These are phyloP conservation scores for Tillandsia fasciculata DNA, from an alignment of 176 grass and related monocot genomes.

Conservation along the genomic window DNA sequence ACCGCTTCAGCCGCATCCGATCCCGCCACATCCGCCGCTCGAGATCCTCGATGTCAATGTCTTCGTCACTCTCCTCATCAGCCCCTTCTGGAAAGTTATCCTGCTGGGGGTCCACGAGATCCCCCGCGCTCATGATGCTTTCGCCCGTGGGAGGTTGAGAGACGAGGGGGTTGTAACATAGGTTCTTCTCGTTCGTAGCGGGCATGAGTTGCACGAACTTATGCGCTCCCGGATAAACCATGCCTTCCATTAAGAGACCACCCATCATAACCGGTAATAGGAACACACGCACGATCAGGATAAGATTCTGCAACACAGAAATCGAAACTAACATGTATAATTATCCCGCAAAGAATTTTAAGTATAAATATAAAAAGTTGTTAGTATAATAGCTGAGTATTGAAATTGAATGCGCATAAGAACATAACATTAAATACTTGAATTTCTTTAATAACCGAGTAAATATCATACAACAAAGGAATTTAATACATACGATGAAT, in stretches of 20 bases:
- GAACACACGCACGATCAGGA: neutral
- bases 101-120: slow-evolving; percentile 26
- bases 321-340: neutral
- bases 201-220: slow-evolving; percentile 13
- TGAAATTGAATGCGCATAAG: neutral
- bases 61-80: slow-evolving; percentile 36
- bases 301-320: neutral
- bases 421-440: neutral
- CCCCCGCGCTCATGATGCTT: slow-evolving; percentile 31
- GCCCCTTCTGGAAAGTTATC: slow-evolving; percentile 24
- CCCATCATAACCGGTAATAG: slow-evolving; percentile 7
- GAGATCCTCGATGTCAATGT: slow-evolving; percentile 69
- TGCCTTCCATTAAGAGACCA: slow-evolving; percentile 17
- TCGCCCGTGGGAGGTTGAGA: slow-evolving; percentile 16
- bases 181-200: slow-evolving; percentile 2
- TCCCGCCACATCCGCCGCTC: slow-evolving; percentile 85
- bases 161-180: neutral
- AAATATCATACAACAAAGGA: neutral
- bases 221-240: slow-evolving; percentile 5
- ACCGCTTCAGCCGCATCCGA: slow-evolving; percentile 50
- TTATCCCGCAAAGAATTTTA: neutral
- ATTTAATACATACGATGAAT: neutral
- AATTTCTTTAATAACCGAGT: neutral
- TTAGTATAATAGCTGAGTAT: neutral
- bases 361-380: neutral